Evolutionary conservation across 371 early-diverging fungal genomes (phyloP).

Genomic region (Mucor plumbeus): DNA sequence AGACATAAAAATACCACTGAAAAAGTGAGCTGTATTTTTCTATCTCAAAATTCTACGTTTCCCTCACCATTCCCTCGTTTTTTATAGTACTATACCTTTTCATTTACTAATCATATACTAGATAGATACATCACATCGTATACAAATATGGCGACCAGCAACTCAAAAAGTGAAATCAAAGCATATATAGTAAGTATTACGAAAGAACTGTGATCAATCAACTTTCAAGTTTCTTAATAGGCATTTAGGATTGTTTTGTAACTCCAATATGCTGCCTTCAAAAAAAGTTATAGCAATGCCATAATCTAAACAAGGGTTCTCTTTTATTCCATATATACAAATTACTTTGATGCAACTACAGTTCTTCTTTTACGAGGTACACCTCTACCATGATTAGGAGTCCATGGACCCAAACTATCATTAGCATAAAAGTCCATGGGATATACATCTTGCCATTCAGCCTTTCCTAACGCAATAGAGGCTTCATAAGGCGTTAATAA

Average conservation of each 20-base stretch:
- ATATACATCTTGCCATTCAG: slow-evolving; percentile 84
- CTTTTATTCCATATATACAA: not conserved
- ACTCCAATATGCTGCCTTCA: too few species aligned
- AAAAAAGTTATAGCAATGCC: too few species aligned
- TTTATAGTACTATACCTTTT: too few species aligned
- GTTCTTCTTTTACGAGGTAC: slow-evolving; percentile 33
- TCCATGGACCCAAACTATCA: slow-evolving; percentile 93
- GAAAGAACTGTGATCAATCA: not conserved
- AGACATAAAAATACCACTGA: too few species aligned
- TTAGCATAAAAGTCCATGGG: slow-evolving; percentile 98
- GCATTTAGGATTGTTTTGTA: too few species aligned
- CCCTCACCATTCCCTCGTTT: too few species aligned
- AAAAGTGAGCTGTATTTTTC: too few species aligned
- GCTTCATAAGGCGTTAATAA: slow-evolving; percentile 98
- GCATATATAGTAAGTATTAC: not conserved
- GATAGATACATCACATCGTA: too few species aligned
- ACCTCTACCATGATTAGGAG: slow-evolving; percentile 82
- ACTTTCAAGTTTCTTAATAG: not conserved
- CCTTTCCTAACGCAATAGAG: slow-evolving; percentile 79
- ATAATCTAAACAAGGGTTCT: not conserved
- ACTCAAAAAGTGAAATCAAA: not conserved
- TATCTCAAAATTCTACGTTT: not conserved
- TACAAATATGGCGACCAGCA: not conserved
- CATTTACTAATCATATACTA: too few species aligned
- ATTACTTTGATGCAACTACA: not conserved